Evolutionary conservation across 257 asterid species (phyloP), one percentile per base, ranked within the genome.

Genomic region (Coffea canephora): DNA sequence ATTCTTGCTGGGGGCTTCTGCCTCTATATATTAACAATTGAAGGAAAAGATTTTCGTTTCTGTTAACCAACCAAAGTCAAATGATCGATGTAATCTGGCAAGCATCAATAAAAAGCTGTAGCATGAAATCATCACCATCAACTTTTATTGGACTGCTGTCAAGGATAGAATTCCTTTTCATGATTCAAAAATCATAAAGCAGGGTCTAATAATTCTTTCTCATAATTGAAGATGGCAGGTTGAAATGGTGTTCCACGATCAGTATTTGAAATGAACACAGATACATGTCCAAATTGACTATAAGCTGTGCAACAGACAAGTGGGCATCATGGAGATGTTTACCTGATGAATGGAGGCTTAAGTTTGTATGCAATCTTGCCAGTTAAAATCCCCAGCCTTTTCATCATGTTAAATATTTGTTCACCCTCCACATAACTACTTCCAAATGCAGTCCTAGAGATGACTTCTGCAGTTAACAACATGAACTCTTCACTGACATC

Each of bases 361-460:
- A 70, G 34, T 70, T 70, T 70, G 55, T 70, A 23, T 16, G 74
- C 55, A 70, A 43, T 70, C 25, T 70, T 70, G 36, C 36, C 55
- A 43, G 55, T 77, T 34, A 88, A 31, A 67, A 50, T 23, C 3
- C 55, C 27, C 21, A 90, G 59, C 61, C 71, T 70, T 6, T 65
- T 71, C 76, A 88, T n/a, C 86, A 84, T 70, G 25, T 87, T 82
- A 50, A 88, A 88, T 19, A 90, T 86, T 41, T 80, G 70, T 73
- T 70, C 69, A 59, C 92, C 92, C 78, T 90, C 94, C 69, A 78
- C 31, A 73, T 88, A 86, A 83, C 88, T 90, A 73, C 92, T 87
- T 73, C 94, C 94, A 57, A 90, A 86, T 4, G 91, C 91, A 23
- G 92, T 90, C 73, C 83, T 88, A 8, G 94, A 87, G 50, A 88